A percentile compares a stretch with the other conserved stretches of the same genome.
Evolutionary conservation across 2,329 filamentous ascomycete species (phyloP).

Genomic region (Fusarium dimerum): DNA sequence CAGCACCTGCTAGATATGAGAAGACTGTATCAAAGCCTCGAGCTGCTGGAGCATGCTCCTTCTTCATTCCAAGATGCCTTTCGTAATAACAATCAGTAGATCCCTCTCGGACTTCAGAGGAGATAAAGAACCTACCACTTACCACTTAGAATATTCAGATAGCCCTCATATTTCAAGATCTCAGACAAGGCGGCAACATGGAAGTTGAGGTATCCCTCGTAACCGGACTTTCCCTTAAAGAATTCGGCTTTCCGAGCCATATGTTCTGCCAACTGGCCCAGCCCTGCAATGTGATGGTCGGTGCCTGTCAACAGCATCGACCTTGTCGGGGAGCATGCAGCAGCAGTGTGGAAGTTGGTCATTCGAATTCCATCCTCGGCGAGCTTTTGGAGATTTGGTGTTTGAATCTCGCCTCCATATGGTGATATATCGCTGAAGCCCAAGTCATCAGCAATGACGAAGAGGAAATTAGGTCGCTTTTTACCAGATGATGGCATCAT

Average conservation of each 20-base stretch:
- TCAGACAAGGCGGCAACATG: conserved; percentile 55
- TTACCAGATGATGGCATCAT: too few relatives aligned
- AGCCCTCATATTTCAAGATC: conserved; percentile 56
- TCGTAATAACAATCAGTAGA: too few relatives aligned
- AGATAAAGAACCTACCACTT: conserved; percentile 36
- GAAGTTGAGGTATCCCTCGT: conserved; percentile 58
- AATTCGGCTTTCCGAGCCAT: too few relatives aligned
- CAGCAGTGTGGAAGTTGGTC: conserved; percentile 63
- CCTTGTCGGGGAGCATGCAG: conserved; percentile 62
- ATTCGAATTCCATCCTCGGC: conserved; percentile 54
- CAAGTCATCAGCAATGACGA: conserved; percentile 8
- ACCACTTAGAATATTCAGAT: conserved; percentile 57
- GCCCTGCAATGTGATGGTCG: conserved; percentile 16
- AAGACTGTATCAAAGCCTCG: too few relatives aligned
- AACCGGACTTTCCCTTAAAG: conserved; percentile 15
- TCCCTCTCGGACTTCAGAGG: too few relatives aligned
- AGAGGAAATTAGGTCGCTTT: conserved; percentile 29
- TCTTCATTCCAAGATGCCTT: too few relatives aligned
- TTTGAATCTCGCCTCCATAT: conserved; percentile 62
- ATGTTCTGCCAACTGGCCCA: conserved; percentile 50
- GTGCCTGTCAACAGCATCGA: conserved; percentile 68
- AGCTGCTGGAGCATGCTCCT: too few relatives aligned
- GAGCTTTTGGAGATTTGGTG: conserved; percentile 58
- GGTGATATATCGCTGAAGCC: conserved; percentile 60
- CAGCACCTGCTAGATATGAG: too few relatives aligned